A percentile compares a stretch with the other conserved stretches of the same genome.
Evolutionary conservation across 257 asterid species (phyloP).

Genomic region (Primulina tabacum): DNA sequence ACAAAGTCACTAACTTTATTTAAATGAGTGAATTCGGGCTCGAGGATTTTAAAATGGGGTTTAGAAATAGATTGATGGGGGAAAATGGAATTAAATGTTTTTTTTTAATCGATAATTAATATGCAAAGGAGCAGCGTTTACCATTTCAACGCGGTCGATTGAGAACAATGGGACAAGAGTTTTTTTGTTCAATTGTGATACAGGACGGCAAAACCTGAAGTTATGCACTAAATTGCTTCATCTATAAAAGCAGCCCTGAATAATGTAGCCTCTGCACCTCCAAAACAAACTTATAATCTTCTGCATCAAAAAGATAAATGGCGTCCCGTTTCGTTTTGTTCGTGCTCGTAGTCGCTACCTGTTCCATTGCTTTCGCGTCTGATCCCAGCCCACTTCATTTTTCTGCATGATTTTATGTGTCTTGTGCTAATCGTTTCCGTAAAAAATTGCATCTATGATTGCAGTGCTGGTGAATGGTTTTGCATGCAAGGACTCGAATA

Average conservation of each 20-base stretch:
- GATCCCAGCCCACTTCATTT: neutral
- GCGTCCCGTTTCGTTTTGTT: neutral
- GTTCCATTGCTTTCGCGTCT: neutral
- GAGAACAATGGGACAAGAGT: neutral
- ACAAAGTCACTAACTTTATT: too few species aligned
- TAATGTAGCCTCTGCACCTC: neutral
- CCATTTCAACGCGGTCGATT: neutral
- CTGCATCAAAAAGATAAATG: neutral
- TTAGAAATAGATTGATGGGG: too few species aligned
- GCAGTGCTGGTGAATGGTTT: slow-evolving; percentile 13
- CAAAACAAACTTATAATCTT: too few species aligned
- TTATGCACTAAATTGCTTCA: neutral
- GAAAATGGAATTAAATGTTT: too few species aligned
- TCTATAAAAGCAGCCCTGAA: neutral
- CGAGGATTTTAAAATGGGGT: too few species aligned
- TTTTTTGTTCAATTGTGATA: neutral
- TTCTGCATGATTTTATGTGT: neutral
- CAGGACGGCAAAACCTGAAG: neutral
- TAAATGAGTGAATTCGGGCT: too few species aligned
- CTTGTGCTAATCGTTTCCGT: neutral
- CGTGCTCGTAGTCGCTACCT: neutral
- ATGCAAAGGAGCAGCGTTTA: neutral
- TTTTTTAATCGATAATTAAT: neutral
- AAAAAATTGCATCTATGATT: too few species aligned
- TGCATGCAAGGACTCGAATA: slow-evolving; percentile 16